Conservation (phyloP, 495 filamentous ascomycete species). For the Xylaria palmicola region DNA sequence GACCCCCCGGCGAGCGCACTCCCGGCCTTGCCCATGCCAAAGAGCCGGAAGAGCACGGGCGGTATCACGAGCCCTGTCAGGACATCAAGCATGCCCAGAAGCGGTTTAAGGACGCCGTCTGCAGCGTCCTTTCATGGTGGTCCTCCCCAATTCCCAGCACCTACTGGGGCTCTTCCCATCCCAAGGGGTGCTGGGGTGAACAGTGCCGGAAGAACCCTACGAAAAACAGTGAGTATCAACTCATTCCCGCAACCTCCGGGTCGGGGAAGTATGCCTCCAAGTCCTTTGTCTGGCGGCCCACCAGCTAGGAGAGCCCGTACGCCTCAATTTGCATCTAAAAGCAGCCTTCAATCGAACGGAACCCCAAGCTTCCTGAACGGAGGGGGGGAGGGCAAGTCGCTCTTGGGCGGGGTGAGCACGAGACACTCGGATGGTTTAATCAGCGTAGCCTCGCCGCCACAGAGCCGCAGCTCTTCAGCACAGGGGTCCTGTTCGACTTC, state of each 20-base stretch:
- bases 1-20: conserved; percentile 65
- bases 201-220: conserved; percentile 61
- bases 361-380: conserved; percentile 77
- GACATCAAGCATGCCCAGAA: conserved; percentile 52
- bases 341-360: conserved; percentile 42
- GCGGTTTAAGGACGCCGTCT: conserved; percentile 63
- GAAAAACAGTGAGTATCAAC: conserved; percentile 86
- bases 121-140: conserved; percentile 35
- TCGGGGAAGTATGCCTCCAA: conserved; percentile 57
- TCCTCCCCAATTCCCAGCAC: conserved; percentile 47
- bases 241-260: conserved; percentile 89
- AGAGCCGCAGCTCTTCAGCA: conserved; percentile 85
- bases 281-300: conserved; percentile 53
- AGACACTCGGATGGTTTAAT: conserved; percentile 69
- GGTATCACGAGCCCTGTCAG: conserved; percentile 47
- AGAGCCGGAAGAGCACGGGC: conserved; percentile 63
- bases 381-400: conserved; percentile 70
- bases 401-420: conserved; percentile 54
- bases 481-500: conserved; percentile 89
- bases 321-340: conserved; percentile 40
- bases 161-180: conserved; percentile 48
- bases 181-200: conserved; percentile 50
- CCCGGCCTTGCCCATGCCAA: conserved; percentile 68
- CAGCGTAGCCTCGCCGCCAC: conserved; percentile 73
- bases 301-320: conserved; percentile 40